These are phyloP conservation scores for Rhizopus stolonifer DNA, from an alignment of 371 early-diverging fungal genomes.

Conservation along the genomic window DNA sequence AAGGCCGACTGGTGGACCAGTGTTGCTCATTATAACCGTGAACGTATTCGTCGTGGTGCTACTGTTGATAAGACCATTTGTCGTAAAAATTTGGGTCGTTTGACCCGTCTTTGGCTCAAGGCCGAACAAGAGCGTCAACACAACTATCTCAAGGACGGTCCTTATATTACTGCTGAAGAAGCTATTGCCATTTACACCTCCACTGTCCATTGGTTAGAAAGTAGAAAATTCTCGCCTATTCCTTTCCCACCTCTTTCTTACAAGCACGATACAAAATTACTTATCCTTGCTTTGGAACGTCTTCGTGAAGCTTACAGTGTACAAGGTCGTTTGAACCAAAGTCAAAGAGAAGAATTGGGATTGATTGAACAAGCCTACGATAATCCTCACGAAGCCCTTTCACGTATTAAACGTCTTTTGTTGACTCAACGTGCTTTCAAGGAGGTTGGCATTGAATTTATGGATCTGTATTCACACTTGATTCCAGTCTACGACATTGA, in stretches of 20 bases:
- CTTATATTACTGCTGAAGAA: conserved; percentile 95
- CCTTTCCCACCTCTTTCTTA: conserved; percentile 98
- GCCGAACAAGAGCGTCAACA: conserved; percentile 99
- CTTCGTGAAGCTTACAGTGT: conserved; percentile 96
- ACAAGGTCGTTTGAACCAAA: conserved; percentile 93
- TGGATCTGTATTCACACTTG: conserved; percentile 95
- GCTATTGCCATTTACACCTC: conserved; percentile 97
- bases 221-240: conserved; percentile 95
- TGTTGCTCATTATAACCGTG: conserved; percentile 97
- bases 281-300: conserved; percentile 94
- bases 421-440: conserved; percentile 98
- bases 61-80: conserved; percentile 98
- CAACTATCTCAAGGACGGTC: conserved; percentile 98
- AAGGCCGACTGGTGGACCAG: conserved; percentile 99
- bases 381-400: conserved; percentile 93
- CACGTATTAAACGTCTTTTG: conserved; percentile 93
- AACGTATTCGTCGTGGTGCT: conserved; percentile 98
- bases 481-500: conserved; percentile 97
- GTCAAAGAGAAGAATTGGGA: conserved; percentile 97
- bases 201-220: conserved; percentile 98
- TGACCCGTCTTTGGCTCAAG: conserved; percentile 98
- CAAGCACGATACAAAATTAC: conserved; percentile 97
- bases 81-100: conserved; percentile 97
- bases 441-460: conserved; percentile 98
- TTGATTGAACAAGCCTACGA: conserved; percentile 98